Conservation (phyloP, 139 green algal genomes). For the Trebouxia sp. region DNA sequence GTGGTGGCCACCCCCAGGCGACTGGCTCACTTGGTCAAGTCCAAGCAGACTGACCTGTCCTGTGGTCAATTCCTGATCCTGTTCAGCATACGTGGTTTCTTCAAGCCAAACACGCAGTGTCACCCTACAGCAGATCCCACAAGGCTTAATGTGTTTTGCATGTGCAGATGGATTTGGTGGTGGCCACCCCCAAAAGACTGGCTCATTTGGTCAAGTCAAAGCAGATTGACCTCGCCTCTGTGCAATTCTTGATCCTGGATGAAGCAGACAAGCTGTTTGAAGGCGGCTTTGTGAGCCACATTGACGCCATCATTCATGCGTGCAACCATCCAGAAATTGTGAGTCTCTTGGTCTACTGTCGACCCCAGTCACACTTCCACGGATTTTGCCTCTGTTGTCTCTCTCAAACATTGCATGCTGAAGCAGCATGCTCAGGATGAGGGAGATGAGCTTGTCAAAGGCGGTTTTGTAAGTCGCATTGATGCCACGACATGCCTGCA, state of each 20-base stretch:
- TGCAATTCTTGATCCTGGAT: slow-evolving; percentile 84
- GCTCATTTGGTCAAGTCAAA: slow-evolving; percentile 54
- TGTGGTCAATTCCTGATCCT: slow-evolving; percentile 62
- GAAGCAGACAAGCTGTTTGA: slow-evolving; percentile 98
- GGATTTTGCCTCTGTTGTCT: too few species aligned
- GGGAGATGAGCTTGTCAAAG: slow-evolving; percentile 95
- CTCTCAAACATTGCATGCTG: too few species aligned
- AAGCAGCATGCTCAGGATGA: too few species aligned
- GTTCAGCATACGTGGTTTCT: too few species aligned
- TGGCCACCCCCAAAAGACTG: slow-evolving; percentile 88
- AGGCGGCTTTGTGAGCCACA: slow-evolving; percentile 81
- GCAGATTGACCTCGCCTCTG: slow-evolving; percentile 24
- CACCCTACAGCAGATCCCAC: too few species aligned
- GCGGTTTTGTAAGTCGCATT: slow-evolving; percentile 83
- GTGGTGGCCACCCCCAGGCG: too few species aligned
- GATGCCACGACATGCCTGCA: slow-evolving; percentile 80
- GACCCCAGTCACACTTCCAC: too few species aligned
- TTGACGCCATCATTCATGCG: slow-evolving; percentile 81
- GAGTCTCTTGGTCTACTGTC: neutral
- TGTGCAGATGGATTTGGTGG: slow-evolving; percentile 76
- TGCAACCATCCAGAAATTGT: slow-evolving; percentile 62
- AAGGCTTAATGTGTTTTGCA: neutral
- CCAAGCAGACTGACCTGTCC: too few species aligned
- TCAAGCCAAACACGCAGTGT: too few species aligned
- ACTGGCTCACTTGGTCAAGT: too few species aligned